Conservation (phyloP, 2,329 filamentous ascomycete genomes). For the Ophiostoma populinum region DNA sequence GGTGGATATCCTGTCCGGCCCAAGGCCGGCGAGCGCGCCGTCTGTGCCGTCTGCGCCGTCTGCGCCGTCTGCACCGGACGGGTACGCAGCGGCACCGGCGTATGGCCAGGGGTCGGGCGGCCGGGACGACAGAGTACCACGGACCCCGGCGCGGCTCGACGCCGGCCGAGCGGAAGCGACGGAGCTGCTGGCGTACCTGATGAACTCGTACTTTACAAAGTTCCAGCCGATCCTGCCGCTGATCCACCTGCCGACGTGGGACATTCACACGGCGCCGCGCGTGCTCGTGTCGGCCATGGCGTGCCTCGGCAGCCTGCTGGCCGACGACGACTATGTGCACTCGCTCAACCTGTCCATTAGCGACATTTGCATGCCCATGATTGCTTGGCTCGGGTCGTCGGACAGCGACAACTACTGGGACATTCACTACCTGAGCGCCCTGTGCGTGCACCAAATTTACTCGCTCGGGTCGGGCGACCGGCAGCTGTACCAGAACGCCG, state of each 20-base stretch:
- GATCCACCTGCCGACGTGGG: slow-evolving; percentile 17
- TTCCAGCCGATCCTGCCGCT: slow-evolving; percentile 17
- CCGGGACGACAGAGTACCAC: too few relatives aligned
- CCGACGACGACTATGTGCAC: slow-evolving; percentile 5
- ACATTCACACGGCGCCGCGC: slow-evolving; percentile 11
- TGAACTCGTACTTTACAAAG: slow-evolving; percentile 13
- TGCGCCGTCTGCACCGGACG: too few relatives aligned
- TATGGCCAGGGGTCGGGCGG: too few relatives aligned
- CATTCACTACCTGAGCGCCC: slow-evolving; percentile 15
- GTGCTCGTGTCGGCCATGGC: slow-evolving; percentile 16
- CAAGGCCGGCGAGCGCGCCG: too few relatives aligned
- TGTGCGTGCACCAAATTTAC: slow-evolving; percentile 18
- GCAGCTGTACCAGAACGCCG: slow-evolving; percentile 16
- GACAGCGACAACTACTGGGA: slow-evolving; percentile 14
- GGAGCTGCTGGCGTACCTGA: slow-evolving; percentile 12
- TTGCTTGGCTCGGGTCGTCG: slow-evolving; percentile 15
- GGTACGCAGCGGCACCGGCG: too few relatives aligned
- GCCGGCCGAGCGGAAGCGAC: slow-evolving; percentile 10
- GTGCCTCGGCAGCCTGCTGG: slow-evolving; percentile 15
- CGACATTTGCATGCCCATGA: slow-evolving; percentile 15
- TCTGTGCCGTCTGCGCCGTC: too few relatives aligned
- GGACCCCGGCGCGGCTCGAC: too few relatives aligned
- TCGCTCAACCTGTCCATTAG: slow-evolving; percentile 13
- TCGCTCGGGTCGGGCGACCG: slow-evolving; percentile 18
- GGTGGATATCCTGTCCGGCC: slow-evolving; percentile 13